Evolutionary conservation across 2,329 filamentous ascomycete genomes (phyloP), one percentile per base, ranked within the genome.

Genomic region (Ophiostoma piceae): DNA sequence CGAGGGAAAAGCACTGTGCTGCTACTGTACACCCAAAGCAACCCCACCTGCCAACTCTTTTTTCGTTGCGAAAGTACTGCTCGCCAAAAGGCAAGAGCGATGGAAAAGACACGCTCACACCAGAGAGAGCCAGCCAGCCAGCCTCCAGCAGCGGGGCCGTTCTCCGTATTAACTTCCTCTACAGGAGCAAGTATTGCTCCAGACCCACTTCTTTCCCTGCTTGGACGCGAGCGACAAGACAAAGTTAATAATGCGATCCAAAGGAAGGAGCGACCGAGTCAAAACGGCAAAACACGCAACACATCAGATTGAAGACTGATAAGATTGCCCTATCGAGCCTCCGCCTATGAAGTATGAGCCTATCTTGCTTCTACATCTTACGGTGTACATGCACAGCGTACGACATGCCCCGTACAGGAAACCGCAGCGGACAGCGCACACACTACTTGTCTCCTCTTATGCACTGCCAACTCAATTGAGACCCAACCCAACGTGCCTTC

Each of bases 381-480:
- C 51, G 51, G 51, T 57, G 51, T 57, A 57, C 51, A 26, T 47
- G 16, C 43, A 60, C 22, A 60, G 26, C 19, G 51, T 57, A 57
- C 51, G 19, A n/a, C 51, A 32, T 60, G 29, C 54, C 12, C 26
- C 11, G 54, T 60, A 29, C 54, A 32, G 22, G 11, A 5, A 35
- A 35, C 35, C 35, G 35, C 43, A 47, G 14, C 29, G 11, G 19
- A 65, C 62, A 39, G 62, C 62, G 32, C 62, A 39, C 35, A 26
- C 51, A 26, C 51, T 57, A 22, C 22, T 57, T 57, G n/a, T 57
- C 9, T 57, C 22, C 22, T 57, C 35, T 65, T 12, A 65, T 65
- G 32, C 62, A 65, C 62, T 65, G 62, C 62, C 62, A 65, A 37
- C 62, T 65, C 35, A 39, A 65, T 39, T 65, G 32, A 62, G 57